Percentiles rank a stretch among this genome's conserved stretches.
These are phyloP conservation scores for Chimonanthus praecox DNA, from an alignment of 164 flowering plant genomes.

Conservation along the genomic window DNA sequence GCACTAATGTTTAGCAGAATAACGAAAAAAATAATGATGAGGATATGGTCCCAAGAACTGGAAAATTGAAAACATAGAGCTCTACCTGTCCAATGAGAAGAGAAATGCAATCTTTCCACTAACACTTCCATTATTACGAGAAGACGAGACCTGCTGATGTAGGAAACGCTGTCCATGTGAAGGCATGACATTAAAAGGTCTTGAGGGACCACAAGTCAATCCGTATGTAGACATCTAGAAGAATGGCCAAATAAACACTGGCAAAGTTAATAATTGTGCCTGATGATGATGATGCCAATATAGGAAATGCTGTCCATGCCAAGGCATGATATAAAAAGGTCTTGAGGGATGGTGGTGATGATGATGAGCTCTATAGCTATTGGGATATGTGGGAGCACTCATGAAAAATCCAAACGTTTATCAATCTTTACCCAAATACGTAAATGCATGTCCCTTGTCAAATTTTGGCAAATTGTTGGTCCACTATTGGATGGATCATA, in stretches of 20 bases:
- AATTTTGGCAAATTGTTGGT: too few species aligned
- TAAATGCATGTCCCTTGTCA: too few species aligned
- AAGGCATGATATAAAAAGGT: too few species aligned
- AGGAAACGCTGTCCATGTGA: slow-evolving; percentile 13
- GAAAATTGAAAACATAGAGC: background rate
- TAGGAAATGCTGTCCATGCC: too few species aligned
- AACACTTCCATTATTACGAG: slow-evolving; percentile 11
- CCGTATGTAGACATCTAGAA: slow-evolving; percentile 49
- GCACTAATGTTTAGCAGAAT: background rate
- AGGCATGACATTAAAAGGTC: slow-evolving; percentile 22
- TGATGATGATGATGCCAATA: background rate
- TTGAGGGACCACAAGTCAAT: slow-evolving; percentile 39
- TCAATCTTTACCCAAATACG: too few species aligned
- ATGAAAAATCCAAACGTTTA: too few species aligned
- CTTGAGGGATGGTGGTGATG: too few species aligned
- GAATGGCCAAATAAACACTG: background rate
- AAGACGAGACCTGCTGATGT: slow-evolving; percentile 18
- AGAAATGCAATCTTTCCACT: slow-evolving; percentile 12
- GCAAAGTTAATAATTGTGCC: background rate
- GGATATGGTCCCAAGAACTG: background rate
- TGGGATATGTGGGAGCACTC: too few species aligned
- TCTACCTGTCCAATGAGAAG: slow-evolving; percentile 34
- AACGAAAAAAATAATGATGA: background rate
- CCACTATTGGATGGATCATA: too few species aligned
- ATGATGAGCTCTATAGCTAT: too few species aligned